Evolutionary conservation across 257 asterid genomes (phyloP).

Genomic region (Anisodus tanguticus): DNA sequence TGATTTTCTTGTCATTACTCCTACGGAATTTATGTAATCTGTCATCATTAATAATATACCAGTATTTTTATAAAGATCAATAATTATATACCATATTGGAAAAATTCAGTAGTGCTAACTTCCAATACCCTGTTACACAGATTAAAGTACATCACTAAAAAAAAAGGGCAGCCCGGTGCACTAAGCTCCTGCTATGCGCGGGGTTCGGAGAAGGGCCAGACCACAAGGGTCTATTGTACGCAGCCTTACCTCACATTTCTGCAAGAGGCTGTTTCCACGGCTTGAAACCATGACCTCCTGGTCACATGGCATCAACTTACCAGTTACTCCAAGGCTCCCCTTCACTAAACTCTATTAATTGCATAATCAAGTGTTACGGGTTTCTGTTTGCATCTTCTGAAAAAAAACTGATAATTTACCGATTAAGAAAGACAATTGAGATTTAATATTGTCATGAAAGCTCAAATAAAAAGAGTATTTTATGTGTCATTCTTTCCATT

Average conservation of each 20-base stretch:
- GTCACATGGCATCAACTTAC: too few species aligned
- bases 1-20: background rate
- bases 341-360: slow-evolving; percentile 15
- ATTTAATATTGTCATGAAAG: background rate
- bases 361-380: background rate
- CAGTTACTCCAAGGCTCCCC: too few species aligned
- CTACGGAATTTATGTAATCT: background rate
- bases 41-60: slow-evolving; percentile 16
- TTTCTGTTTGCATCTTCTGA: background rate
- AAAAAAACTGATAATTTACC: background rate
- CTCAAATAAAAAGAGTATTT: background rate
- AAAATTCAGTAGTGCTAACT: background rate
- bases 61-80: background rate
- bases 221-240: too few species aligned
- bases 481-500: slow-evolving; percentile 8
- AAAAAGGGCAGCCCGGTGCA: too few species aligned
- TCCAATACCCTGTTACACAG: background rate
- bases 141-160: background rate
- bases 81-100: slow-evolving; percentile 1
- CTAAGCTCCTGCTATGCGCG: too few species aligned
- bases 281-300: too few species aligned
- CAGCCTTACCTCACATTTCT: too few species aligned
- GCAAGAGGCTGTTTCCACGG: too few species aligned
- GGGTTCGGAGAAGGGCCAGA: too few species aligned
- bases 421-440: background rate